Evolutionary conservation across 2,329 filamentous ascomycete species (phyloP), one percentile per base, ranked within the genome.

Genomic region (Beauveria rudraprayagi): DNA sequence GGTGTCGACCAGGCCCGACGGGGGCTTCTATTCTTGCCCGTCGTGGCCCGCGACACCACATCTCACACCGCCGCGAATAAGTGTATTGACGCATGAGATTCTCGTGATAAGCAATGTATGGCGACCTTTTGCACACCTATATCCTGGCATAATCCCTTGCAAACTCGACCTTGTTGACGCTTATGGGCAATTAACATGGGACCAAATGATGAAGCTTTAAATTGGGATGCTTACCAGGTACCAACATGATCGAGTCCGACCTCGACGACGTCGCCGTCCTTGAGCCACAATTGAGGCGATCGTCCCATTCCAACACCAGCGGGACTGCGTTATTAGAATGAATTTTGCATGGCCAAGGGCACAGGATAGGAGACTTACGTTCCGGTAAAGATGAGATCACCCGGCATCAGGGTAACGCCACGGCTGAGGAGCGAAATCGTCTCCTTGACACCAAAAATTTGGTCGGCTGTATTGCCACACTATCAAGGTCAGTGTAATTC

Each of bases 271-370:
- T 91, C 88, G 5, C 87, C 85, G 70, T 91, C 80, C 71, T 86
- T 84, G 61, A 91, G 74, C 85, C 87, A 90, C 10, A 88, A 66
- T 61, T 80, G 82, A 3, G 87, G 87, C 61, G 81, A 85, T 55
- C 82, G 80, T 16, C 87, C 88, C 82, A 88, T 86, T 1, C 85
- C 88, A 22, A 91, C 88, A 37, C 88, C 88, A 63, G 85, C 81
- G 0, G 87, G 88, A 10, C 82, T 85, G 47, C 22, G 3, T 24
- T 22, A 5, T 40, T 14, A 46, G 64, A 56, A 64, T 52, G 2
- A 9, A 30, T 1, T 30, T 22, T 59, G 14, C 54, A n/a, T 51
- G 7, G 8, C 16, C 1, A 24, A 7, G 37, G 34, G 7, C 11
- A 11, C 22, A 37, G 3, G 51, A 48, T 16, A 5, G 11, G 19